phyloP scores from a whole-genome alignment of 768 basidiomycete species.

The Trametes sanguinea region DNA sequence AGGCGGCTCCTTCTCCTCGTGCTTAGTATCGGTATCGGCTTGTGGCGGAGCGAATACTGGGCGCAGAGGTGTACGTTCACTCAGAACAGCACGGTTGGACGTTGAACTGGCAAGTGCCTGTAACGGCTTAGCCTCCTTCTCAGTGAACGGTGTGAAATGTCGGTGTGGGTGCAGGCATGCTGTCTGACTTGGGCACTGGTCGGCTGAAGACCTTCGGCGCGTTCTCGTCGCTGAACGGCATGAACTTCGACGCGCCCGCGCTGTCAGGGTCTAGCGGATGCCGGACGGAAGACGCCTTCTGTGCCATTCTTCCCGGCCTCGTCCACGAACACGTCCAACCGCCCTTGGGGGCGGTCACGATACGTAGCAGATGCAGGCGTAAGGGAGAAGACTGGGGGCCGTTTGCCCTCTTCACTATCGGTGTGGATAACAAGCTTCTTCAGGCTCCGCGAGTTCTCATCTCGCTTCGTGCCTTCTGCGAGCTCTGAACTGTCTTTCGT shows the following conservation, averaged over 20 bases:
- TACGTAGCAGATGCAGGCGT: constrained; percentile 43
- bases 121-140: constrained; percentile 18
- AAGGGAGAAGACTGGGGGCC: constrained; percentile 64
- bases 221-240: constrained; percentile 42
- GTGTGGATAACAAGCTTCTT: constrained; percentile 18
- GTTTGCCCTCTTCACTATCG: constrained; percentile 15
- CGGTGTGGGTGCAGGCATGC: constrained; percentile 27
- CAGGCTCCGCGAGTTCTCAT: constrained; percentile 17
- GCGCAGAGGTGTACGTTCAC: constrained; percentile 27
- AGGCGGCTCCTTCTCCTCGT: constrained; percentile 2
- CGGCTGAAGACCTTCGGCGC: constrained; percentile 69
- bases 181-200: constrained; percentile 49
- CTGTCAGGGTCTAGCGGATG: constrained; percentile 1
- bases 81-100: constrained; percentile 12
- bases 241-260: constrained; percentile 29
- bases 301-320: constrained; percentile 13
- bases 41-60: constrained; percentile 20
- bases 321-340: constrained; percentile 16
- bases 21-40: constrained; percentile 24
- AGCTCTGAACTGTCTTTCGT: constrained; percentile 43
- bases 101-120: constrained; percentile 6
- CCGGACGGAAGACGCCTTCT: constrained; percentile 13
- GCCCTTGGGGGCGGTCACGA: constrained; percentile 15
- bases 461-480: constrained; percentile 21
- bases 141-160: constrained; percentile 44